A percentile compares a stretch with the other conserved stretches of the same genome.
phyloP scores from a whole-genome alignment of 352 stramenopile species.

The Pythium coloratum region DNA sequence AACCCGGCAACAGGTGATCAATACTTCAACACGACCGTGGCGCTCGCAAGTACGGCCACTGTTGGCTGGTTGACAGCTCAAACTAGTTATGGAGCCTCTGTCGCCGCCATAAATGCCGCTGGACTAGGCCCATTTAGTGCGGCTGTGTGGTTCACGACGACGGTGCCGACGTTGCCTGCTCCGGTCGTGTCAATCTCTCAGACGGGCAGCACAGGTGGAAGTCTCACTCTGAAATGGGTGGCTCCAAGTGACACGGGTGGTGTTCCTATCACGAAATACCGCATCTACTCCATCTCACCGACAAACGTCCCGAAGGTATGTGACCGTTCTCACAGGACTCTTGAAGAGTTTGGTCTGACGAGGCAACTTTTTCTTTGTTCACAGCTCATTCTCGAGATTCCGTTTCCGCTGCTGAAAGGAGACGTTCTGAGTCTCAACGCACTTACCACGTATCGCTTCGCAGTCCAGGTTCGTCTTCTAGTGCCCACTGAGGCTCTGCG shows the following conservation, averaged over 20 bases:
- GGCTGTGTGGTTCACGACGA: constrained; percentile 40
- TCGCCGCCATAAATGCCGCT: constrained; percentile 39
- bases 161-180: constrained; percentile 37
- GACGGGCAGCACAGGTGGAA: constrained; percentile 35
- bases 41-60: constrained; percentile 19
- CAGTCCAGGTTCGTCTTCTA: constrained; percentile 43
- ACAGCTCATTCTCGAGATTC: constrained; percentile 20
- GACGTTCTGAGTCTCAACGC: constrained; percentile 29
- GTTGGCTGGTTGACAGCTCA: constrained; percentile 31
- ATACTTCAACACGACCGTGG: constrained; percentile 18
- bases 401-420: constrained; percentile 1
- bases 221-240: constrained; percentile 41
- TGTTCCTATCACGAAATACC: constrained; percentile 58
- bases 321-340: too few species aligned
- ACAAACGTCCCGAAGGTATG: constrained; percentile 13
- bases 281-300: constrained; percentile 35
- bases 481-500: neutral
- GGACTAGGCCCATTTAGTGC: constrained; percentile 40
- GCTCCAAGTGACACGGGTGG: constrained; percentile 51
- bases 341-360: neutral
- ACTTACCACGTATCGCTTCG: constrained; percentile 41
- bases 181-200: constrained; percentile 15
- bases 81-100: constrained; percentile 38
- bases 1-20: neutral
- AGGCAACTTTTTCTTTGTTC: neutral